Base-by-base conservation (phyloP, 345 rosid genomes). In the Eucalyptus lansdowneana region DNA sequence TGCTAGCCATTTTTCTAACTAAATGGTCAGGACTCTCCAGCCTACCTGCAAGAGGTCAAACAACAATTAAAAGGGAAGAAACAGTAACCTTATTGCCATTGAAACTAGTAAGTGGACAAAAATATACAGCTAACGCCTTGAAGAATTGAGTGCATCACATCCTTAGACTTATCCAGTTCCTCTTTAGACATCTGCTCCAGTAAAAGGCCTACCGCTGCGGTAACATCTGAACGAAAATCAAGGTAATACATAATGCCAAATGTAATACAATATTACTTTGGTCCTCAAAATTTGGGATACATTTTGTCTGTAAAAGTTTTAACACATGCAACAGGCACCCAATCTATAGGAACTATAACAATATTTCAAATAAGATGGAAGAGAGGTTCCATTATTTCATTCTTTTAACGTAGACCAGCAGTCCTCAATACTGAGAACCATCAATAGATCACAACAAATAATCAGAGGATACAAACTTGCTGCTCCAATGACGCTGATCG, bases 391-490 rank as follows among this genome's bases (percentile, higher is more conserved):
- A 3, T 76, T 22, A 40, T 21, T 76, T 76, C 47, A 76, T 76
- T 76, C 29, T 76, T 76, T 76, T 22, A 25, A 21, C 29, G 1
- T 37, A 76, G 85, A 37, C 85, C 85, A 37, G 85, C 85, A 76
- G 47, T 76, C 85, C 27, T 40, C 5, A 21, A 21, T 76, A 40
- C 47, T 76, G 47, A 40, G 85, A 86, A 34, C 45, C 88, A 12
- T 31, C 44, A 86, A 25, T 86, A 31, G 50, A 53, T 86, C 47
- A 86, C 45, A 11, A 51, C 88, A 86, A 88, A 37, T 17, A 81
- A 56, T 86, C 49, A 90, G 92, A 96, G 99, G 98, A 96, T 98
- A 98, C 99, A 98, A 90, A 95, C 93, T 96, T 98, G 99, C 95
- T 98, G 99, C 93, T 98, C 99, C 89, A 96, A 25, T 87, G 96